Evolutionary conservation across 2,329 filamentous ascomycete genomes (phyloP).

Genomic region (Microcyclospora tardicrescens): DNA sequence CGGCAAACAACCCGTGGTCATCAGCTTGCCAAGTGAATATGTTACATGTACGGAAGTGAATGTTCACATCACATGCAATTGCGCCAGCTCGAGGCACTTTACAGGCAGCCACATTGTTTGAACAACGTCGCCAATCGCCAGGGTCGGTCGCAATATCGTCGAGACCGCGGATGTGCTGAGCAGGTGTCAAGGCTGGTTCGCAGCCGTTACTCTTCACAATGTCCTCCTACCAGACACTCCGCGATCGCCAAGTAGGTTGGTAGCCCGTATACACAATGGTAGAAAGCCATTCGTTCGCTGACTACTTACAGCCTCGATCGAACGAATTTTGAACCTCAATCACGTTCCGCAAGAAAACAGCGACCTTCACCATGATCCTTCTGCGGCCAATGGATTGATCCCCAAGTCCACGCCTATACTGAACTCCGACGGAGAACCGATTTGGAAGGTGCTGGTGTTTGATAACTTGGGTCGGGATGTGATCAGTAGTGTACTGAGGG

Average conservation of each 20-base stretch:
- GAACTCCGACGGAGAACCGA: conserved; percentile 76
- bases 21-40: no score
- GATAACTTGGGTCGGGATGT: conserved; percentile 86
- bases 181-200: conserved; percentile 12
- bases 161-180: conserved; percentile 14
- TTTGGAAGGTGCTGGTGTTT: conserved; percentile 97
- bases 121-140: no score
- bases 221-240: conserved; percentile 47
- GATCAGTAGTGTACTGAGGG: conserved; percentile 87
- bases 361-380: conserved; percentile 49
- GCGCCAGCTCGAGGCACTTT: no score
- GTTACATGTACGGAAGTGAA: no score
- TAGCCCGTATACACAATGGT: conserved; percentile 12
- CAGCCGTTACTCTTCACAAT: conserved; percentile 30
- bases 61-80: no score
- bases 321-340: conserved; percentile 93
- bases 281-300: conserved; percentile 1
- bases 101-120: no score
- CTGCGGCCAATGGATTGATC: conserved; percentile 48
- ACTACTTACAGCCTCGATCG: conserved; percentile 58
- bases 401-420: conserved; percentile 65
- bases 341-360: conserved; percentile 45
- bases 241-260: conserved; percentile 61
- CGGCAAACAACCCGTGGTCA: no score
- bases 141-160: no score